These are phyloP conservation scores for Aspergillus neotritici DNA, from an alignment of 2,329 filamentous ascomycete genomes.

Conservation along the genomic window DNA sequence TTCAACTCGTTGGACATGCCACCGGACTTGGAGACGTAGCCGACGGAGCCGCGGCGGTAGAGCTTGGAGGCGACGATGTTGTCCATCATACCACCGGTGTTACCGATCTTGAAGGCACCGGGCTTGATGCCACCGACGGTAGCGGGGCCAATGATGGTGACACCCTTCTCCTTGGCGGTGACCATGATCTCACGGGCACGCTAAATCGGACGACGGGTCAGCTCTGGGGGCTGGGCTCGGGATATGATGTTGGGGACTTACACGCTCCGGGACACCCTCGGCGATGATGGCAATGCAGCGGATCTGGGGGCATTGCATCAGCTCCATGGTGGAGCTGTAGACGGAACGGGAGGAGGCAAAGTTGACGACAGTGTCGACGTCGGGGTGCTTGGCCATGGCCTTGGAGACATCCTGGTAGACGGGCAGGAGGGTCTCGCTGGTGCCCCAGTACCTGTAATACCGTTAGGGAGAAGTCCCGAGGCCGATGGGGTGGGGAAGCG, in stretches of 20 bases:
- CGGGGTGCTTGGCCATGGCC: conserved; percentile 91
- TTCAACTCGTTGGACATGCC: conserved; percentile 99
- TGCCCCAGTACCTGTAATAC: conserved; percentile 79
- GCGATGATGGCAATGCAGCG: conserved; percentile 99
- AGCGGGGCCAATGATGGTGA: conserved; percentile 97
- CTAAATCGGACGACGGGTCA: conserved; percentile 41
- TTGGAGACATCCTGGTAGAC: conserved; percentile 94
- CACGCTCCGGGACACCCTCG: conserved; percentile 96
- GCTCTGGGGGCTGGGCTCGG: neutral
- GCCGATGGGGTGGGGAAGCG: conserved; percentile 11
- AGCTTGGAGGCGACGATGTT: conserved; percentile 99
- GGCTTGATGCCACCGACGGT: conserved; percentile 99
- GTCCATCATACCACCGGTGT: conserved; percentile 99
- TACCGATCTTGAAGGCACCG: conserved; percentile 98
- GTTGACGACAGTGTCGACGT: conserved; percentile 98
- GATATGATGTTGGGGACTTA: conserved; percentile 43
- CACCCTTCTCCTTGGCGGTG: conserved; percentile 94
- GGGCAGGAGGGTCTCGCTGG: conserved; percentile 94
- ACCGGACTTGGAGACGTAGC: conserved; percentile 99
- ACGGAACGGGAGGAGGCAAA: conserved; percentile 98
- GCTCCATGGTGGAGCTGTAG: conserved; percentile 96
- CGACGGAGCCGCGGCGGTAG: conserved; percentile 97
- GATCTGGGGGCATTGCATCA: conserved; percentile 95
- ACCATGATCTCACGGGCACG: conserved; percentile 97
- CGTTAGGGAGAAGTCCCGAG: neutral